phyloP scores from a whole-genome alignment of 2,329 filamentous ascomycete species.

The Polytolypa hystricis region DNA sequence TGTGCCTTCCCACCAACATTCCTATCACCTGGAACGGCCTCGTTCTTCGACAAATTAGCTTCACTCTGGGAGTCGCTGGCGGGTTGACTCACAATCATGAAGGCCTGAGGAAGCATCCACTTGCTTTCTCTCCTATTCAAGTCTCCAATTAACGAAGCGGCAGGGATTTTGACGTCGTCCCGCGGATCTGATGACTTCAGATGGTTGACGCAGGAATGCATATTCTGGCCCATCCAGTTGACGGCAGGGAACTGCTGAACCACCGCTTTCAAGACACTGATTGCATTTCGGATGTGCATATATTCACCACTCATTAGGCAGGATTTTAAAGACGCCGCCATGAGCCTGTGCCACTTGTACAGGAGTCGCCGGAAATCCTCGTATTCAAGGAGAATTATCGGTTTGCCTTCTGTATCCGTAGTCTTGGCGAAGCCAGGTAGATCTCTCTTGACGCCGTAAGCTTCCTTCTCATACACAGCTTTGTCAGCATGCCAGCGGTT shows the following conservation, averaged over 20 bases:
- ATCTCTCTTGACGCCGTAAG: slow-evolving; percentile 53
- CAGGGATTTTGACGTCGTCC: slow-evolving; percentile 40
- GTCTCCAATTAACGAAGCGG: slow-evolving; percentile 39
- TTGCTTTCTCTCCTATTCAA: slow-evolving; percentile 38
- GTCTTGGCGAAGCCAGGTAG: slow-evolving; percentile 69
- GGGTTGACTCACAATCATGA: slow-evolving; percentile 26
- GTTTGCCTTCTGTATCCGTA: slow-evolving; percentile 59
- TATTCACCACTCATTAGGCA: slow-evolving; percentile 79
- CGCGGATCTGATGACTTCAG: slow-evolving; percentile 33
- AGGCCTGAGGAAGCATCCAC: slow-evolving; percentile 39
- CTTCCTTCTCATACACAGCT: slow-evolving; percentile 68
- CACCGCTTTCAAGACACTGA: slow-evolving; percentile 73
- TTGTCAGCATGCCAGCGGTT: slow-evolving; percentile 74
- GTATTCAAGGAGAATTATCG: slow-evolving; percentile 63
- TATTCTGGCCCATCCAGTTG: slow-evolving; percentile 64
- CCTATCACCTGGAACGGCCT: slow-evolving; percentile 17
- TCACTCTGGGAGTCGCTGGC: slow-evolving; percentile 11
- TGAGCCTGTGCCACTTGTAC: slow-evolving; percentile 79
- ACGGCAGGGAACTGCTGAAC: slow-evolving; percentile 77
- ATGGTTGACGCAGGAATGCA: slow-evolving; percentile 32
- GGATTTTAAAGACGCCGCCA: slow-evolving; percentile 67
- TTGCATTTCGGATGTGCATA: slow-evolving; percentile 96
- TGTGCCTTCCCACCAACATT: slow-evolving; percentile 17
- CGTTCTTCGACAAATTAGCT: slow-evolving; percentile 17
- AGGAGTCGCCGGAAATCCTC: slow-evolving; percentile 76